Evolutionary conservation across 2,329 filamentous ascomycete species (phyloP).

Genomic region (Colletotrichum tropicicola): DNA sequence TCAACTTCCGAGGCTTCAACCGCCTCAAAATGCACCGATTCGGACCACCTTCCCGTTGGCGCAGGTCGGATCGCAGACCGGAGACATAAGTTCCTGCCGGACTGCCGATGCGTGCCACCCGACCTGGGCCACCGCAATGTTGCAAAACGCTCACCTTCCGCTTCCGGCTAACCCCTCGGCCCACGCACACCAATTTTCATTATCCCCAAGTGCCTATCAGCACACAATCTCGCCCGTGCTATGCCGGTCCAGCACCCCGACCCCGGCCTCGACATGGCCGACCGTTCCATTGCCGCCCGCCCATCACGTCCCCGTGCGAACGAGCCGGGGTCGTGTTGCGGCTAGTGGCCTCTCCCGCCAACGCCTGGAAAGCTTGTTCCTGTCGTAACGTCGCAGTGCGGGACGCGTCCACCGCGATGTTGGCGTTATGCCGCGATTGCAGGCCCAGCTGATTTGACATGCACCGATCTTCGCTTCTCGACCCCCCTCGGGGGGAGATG

Average conservation of each 20-base stretch:
- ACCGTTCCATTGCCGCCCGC: too few relatives aligned
- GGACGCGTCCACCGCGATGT: not conserved
- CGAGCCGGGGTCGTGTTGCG: not conserved
- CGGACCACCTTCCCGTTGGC: conserved; percentile 17
- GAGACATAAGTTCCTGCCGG: conserved; percentile 22
- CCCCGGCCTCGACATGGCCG: not conserved
- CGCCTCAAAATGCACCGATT: not conserved
- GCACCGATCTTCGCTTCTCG: not conserved
- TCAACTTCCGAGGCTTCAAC: not conserved
- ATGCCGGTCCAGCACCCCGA: not conserved
- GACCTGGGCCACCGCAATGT: not conserved
- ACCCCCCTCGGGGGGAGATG: not conserved
- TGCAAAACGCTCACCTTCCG: conserved; percentile 21
- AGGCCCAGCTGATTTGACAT: not conserved
- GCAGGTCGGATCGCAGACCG: conserved; percentile 13
- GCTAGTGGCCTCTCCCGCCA: not conserved
- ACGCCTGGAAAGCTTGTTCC: conserved; percentile 24
- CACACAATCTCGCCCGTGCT: not conserved
- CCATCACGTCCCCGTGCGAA: too few relatives aligned
- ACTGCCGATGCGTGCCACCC: conserved; percentile 6
- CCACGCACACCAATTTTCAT: not conserved
- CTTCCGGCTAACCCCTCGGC: conserved; percentile 17
- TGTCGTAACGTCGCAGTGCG: not conserved
- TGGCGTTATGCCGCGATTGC: not conserved
- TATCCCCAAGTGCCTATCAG: conserved; percentile 6